phyloP scores from a whole-genome alignment of 2,329 filamentous ascomycete species.

The Cyphellophora attinorum region DNA sequence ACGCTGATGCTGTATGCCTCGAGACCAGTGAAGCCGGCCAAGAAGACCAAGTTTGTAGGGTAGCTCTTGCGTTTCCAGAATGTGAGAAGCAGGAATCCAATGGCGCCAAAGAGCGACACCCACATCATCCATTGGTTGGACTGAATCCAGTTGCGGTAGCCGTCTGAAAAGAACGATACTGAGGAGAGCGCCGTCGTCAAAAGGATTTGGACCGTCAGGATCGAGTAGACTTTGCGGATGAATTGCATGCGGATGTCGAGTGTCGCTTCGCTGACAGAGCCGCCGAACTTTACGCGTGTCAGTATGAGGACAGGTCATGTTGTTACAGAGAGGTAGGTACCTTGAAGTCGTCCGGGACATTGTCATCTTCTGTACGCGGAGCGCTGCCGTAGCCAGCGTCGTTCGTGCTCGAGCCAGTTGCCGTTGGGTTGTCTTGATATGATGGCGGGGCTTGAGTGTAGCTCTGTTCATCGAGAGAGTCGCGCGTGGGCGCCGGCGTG shows the following conservation, averaged over 20 bases:
- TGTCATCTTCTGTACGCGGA: conserved; percentile 74
- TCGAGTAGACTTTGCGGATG: conserved; percentile 93
- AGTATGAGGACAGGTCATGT: conserved; percentile 9
- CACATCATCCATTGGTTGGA: conserved; percentile 75
- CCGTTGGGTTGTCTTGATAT: conserved; percentile 52
- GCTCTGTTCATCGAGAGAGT: conserved; percentile 64
- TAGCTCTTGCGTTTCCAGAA: conserved; percentile 96
- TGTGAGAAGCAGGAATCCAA: conserved; percentile 76
- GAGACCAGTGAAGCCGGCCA: conserved; percentile 77
- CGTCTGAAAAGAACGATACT: conserved; percentile 71
- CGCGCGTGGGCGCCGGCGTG: conserved; percentile 69
- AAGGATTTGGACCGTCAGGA: conserved; percentile 89
- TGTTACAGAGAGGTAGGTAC: conserved; percentile 31
- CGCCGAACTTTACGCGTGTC: conserved; percentile 60
- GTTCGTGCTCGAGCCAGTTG: conserved; percentile 45
- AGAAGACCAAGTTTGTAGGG: conserved; percentile 88
- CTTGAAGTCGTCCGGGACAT: conserved; percentile 96
- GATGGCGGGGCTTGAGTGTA: conserved; percentile 75
- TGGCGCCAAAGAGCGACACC: conserved; percentile 72
- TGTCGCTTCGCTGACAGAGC: conserved; percentile 84
- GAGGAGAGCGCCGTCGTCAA: conserved; percentile 71
- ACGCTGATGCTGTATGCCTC: conserved; percentile 93
- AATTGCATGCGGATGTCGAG: conserved; percentile 96
- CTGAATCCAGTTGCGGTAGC: conserved; percentile 83
- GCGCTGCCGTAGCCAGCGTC: conserved; percentile 46